phyloP scores from a whole-genome alignment of 2,329 filamentous ascomycete species.

The Neofusicoccum cordaticola region DNA sequence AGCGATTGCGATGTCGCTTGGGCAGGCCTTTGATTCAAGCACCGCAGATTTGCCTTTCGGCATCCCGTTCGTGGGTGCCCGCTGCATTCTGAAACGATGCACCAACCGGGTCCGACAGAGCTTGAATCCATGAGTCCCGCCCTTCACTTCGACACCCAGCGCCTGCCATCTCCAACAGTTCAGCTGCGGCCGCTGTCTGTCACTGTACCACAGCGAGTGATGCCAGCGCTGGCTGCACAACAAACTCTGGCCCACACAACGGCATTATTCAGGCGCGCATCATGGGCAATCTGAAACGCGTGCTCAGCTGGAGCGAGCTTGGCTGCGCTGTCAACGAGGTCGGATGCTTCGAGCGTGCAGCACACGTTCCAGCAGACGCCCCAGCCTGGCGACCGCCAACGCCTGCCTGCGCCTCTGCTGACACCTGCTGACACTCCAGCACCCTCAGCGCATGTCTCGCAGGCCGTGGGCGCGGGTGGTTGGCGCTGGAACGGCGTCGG shows the following conservation, averaged over 20 bases:
- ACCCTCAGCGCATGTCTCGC: not conserved
- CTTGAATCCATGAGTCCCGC: not conserved
- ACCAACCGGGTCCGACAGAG: not conserved
- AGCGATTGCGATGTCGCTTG: not conserved
- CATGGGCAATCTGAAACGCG: conserved; percentile 6
- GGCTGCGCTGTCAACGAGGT: not conserved
- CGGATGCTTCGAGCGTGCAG: conserved; percentile 3
- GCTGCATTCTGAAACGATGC: not conserved
- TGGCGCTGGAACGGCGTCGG: not conserved
- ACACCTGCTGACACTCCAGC: conserved; percentile 4
- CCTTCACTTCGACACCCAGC: not conserved
- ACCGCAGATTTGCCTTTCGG: not conserved
- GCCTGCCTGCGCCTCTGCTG: conserved; percentile 1
- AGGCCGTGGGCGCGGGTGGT: not conserved
- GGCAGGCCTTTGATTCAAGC: not conserved
- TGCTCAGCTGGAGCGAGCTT: not conserved
- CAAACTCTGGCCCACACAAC: not conserved
- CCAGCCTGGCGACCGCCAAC: not conserved
- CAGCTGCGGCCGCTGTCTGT: not conserved
- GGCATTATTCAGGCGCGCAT: not conserved
- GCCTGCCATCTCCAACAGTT: not conserved
- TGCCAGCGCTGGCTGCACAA: not conserved
- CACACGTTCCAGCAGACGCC: conserved; percentile 6
- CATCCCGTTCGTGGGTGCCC: too few relatives aligned
- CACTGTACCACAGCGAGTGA: not conserved